These are phyloP conservation scores for Phytophthora citricola DNA, from an alignment of 352 stramenopile genomes.

Conservation along the genomic window DNA sequence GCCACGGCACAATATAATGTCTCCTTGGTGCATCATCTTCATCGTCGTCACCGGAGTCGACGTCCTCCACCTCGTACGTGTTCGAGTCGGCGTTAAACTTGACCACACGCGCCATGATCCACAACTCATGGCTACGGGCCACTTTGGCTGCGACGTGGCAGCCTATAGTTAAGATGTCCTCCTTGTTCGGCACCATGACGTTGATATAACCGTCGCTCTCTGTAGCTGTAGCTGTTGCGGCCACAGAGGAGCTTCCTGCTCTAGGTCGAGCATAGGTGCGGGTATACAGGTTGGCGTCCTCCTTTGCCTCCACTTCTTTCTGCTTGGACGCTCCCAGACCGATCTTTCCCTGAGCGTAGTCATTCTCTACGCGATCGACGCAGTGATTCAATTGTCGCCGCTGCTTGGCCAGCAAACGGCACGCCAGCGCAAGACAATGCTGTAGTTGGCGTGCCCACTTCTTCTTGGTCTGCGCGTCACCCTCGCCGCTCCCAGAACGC, in stretches of 20 bases:
- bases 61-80: constrained; percentile 97
- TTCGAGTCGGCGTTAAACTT: constrained; percentile 89
- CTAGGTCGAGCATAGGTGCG: constrained; percentile 40
- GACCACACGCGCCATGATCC: constrained; percentile 94
- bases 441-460: constrained; percentile 67
- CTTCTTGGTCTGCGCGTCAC: constrained; percentile 40
- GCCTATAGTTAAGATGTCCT: constrained; percentile 52
- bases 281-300: constrained; percentile 42
- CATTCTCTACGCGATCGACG: constrained; percentile 61
- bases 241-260: constrained; percentile 17
- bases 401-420: constrained; percentile 63
- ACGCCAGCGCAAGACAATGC: constrained; percentile 66
- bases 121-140: constrained; percentile 80
- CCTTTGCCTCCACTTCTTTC: constrained; percentile 25
- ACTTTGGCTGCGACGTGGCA: constrained; percentile 81
- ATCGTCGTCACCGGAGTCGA: constrained; percentile 89
- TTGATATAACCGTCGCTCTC: constrained; percentile 21
- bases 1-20: constrained; percentile 75
- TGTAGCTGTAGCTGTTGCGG: constrained; percentile 1
- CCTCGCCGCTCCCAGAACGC: constrained; percentile 21
- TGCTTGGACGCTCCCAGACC: constrained; percentile 27
- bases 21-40: constrained; percentile 41
- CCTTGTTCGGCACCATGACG: constrained; percentile 31
- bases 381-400: constrained; percentile 54
- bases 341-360: constrained; percentile 53